Percentiles rank a stretch among this genome's conserved stretches.
phyloP scores from a whole-genome alignment of 2,329 filamentous ascomycete species.

The Magnaporthales sp. region DNA sequence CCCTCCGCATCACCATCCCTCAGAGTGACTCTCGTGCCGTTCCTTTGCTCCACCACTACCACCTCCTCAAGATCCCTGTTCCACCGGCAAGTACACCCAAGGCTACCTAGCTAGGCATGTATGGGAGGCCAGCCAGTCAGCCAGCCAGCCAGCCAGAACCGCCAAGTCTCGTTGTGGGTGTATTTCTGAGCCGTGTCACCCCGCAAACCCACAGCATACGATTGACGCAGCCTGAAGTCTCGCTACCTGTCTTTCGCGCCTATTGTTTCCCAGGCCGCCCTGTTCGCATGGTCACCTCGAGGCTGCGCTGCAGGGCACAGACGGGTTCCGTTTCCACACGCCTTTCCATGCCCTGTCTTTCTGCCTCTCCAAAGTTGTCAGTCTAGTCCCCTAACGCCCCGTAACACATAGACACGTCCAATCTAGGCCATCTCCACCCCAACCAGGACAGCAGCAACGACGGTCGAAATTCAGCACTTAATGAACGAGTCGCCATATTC shows the following conservation, averaged over 20 bases:
- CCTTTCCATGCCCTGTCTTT: background rate
- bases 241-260: background rate
- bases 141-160: background rate
- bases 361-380: background rate
- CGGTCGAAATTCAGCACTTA: background rate
- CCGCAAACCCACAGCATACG: background rate
- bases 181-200: background rate
- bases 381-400: background rate
- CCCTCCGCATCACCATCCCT: background rate
- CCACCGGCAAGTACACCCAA: background rate
- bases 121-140: background rate
- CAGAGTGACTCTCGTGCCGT: background rate
- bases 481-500: background rate
- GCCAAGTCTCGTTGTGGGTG: background rate
- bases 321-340: background rate
- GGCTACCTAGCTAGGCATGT: background rate
- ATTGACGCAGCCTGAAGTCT: background rate
- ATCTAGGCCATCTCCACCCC: background rate
- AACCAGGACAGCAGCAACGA: background rate
- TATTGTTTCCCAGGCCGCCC: background rate
- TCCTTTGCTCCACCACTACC: background rate
- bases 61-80: background rate
- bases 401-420: background rate
- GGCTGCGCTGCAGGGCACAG: background rate
- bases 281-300: background rate